phyloP scores from a whole-genome alignment of 2,329 filamentous ascomycete species.

The Fragosphaeria purpurea region DNA sequence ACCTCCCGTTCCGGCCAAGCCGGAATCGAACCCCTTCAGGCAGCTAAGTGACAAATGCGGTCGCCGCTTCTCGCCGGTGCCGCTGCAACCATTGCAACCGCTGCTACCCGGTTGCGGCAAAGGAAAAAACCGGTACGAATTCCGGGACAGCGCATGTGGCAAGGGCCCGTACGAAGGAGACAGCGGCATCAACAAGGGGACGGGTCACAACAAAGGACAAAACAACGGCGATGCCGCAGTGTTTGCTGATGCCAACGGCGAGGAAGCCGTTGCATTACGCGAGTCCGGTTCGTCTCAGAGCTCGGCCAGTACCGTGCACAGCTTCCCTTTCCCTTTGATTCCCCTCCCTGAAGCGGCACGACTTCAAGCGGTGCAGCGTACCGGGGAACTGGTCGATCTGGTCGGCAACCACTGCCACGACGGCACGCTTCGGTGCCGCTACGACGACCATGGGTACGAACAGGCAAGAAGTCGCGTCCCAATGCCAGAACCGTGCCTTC shows the following conservation, averaged over 20 bases:
- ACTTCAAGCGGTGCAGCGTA: conserved; percentile 15
- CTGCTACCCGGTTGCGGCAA: neutral
- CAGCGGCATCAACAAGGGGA: no score
- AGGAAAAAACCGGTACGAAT: conserved; percentile 8
- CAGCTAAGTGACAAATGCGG: conserved; percentile 1
- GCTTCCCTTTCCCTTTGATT: conserved; percentile 22
- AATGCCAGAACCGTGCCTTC: no score
- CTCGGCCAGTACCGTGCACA: conserved; percentile 12
- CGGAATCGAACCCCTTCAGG: conserved; percentile 10
- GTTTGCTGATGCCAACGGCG: no score
- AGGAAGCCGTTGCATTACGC: no score
- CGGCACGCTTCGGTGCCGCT: no score
- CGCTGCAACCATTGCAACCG: neutral
- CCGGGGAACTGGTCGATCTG: neutral
- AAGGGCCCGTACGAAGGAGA: no score
- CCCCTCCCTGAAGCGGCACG: conserved; percentile 21
- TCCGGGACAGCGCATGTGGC: neutral
- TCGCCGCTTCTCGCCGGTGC: conserved; percentile 6
- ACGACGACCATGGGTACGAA: no score
- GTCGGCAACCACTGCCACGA: no score
- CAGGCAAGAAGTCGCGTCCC: no score
- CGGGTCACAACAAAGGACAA: no score
- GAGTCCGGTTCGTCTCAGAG: conserved; percentile 10
- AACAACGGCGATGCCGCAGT: no score
- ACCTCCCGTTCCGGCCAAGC: neutral